phyloP scores from a whole-genome alignment of 805 yeast species.

The Hemisphaericaspora nanyangensis region DNA sequence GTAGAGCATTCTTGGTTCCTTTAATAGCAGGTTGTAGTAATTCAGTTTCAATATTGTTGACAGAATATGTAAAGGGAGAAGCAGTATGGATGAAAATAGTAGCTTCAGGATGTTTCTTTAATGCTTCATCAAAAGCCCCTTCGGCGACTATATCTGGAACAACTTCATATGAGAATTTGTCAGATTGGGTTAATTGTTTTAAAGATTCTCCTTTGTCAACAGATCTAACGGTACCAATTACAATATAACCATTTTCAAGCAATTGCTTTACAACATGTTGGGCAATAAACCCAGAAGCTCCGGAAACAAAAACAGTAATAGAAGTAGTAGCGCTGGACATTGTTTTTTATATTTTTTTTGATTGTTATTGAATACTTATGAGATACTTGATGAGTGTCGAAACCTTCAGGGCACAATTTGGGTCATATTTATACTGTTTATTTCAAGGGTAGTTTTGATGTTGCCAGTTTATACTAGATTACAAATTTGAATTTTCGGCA shows the following conservation, averaged over 20 bases:
- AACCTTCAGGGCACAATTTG: too few relatives aligned
- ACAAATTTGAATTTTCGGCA: too few relatives aligned
- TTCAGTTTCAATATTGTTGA: constrained; percentile 44
- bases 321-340: too few relatives aligned
- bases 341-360: too few relatives aligned
- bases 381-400: too few relatives aligned
- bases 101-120: constrained; percentile 47
- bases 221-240: constrained; percentile 50
- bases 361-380: too few relatives aligned
- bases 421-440: too few relatives aligned
- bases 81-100: constrained; percentile 57
- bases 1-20: constrained; percentile 52
- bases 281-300: constrained; percentile 54
- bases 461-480: too few relatives aligned
- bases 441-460: too few relatives aligned
- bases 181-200: constrained; percentile 12
- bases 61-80: constrained; percentile 48
- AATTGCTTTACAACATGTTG: constrained; percentile 43
- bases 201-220: constrained; percentile 40
- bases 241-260: constrained; percentile 36
- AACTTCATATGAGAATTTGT: constrained; percentile 38
- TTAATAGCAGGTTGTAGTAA: constrained; percentile 51
- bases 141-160: constrained; percentile 43
- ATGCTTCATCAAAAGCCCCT: constrained; percentile 42
- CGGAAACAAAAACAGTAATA: constrained; percentile 41